Conservation (phyloP, 2,329 filamentous ascomycete species). For the Ilyonectria robusta region DNA sequence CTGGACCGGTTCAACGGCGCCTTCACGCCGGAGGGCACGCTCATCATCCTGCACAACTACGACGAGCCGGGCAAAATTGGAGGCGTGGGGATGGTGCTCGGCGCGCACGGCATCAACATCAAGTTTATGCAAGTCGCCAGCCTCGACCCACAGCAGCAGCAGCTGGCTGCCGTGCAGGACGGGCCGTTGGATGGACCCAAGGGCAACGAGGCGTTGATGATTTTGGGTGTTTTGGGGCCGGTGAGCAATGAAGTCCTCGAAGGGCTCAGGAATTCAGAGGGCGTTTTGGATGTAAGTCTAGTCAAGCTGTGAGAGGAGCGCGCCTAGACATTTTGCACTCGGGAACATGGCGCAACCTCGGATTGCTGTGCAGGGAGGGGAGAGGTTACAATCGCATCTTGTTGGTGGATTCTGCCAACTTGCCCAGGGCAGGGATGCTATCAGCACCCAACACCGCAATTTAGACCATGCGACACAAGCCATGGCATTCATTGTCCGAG, state of each 20-base stretch:
- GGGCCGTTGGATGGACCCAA: constrained; percentile 44
- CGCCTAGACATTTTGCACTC: not conserved
- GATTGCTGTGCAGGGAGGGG: not conserved
- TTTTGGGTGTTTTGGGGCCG: constrained; percentile 78
- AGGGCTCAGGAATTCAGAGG: constrained; percentile 64
- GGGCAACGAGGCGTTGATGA: constrained; percentile 83
- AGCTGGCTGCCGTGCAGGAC: constrained; percentile 37
- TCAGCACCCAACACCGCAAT: not conserved
- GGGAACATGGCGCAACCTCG: not conserved
- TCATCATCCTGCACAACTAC: constrained; percentile 86
- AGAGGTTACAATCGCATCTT: not conserved
- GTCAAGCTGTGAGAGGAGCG: constrained; percentile 56
- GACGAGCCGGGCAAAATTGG: constrained; percentile 88
- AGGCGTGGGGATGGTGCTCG: constrained; percentile 79
- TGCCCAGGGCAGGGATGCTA: not conserved
- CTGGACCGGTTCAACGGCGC: constrained; percentile 81
- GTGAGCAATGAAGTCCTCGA: constrained; percentile 71
- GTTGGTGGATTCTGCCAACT: constrained; percentile 1
- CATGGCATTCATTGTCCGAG: constrained; percentile 2
- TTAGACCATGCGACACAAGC: not conserved
- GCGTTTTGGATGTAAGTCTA: constrained; percentile 69
- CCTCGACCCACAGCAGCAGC: constrained; percentile 53
- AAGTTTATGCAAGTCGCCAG: constrained; percentile 82
- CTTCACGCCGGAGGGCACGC: constrained; percentile 80
- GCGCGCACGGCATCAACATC: constrained; percentile 81